These are phyloP conservation scores for Jamesozyma piceae DNA, from an alignment of 805 yeast species.

Conservation along the genomic window DNA sequence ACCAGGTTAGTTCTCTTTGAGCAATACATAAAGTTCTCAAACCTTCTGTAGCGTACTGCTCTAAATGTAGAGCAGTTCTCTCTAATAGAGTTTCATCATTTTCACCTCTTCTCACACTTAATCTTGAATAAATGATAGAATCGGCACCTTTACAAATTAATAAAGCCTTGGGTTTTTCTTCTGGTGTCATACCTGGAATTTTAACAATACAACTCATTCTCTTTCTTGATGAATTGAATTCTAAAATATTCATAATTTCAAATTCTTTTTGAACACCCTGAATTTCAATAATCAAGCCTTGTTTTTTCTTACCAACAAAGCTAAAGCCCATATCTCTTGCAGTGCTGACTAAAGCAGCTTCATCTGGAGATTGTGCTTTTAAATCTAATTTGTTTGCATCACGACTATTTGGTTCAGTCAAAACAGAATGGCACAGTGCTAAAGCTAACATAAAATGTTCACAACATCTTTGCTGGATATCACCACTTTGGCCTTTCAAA, in stretches of 20 bases:
- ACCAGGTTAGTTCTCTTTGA: slow-evolving; percentile 55
- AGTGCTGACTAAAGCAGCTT: slow-evolving; percentile 75
- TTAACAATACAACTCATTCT: slow-evolving; percentile 79
- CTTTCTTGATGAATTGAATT: slow-evolving; percentile 76
- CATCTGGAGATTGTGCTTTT: slow-evolving; percentile 81
- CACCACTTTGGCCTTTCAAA: slow-evolving; percentile 38
- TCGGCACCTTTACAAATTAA: slow-evolving; percentile 82
- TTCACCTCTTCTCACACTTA: slow-evolving; percentile 34
- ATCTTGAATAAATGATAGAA: slow-evolving; percentile 63
- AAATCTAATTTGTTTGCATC: slow-evolving; percentile 47
- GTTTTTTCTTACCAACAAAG: slow-evolving; percentile 56
- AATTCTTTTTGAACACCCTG: slow-evolving; percentile 66
- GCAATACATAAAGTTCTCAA: slow-evolving; percentile 76
- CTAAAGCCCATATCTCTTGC: slow-evolving; percentile 71
- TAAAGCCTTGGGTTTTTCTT: slow-evolving; percentile 48
- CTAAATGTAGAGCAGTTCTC: slow-evolving; percentile 63
- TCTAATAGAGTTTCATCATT: slow-evolving; percentile 41
- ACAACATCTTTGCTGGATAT: slow-evolving; percentile 44
- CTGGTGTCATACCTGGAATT: slow-evolving; percentile 42
- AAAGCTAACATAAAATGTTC: slow-evolving; percentile 71
- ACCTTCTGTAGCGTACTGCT: slow-evolving; percentile 75
- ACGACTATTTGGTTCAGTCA: slow-evolving; percentile 56
- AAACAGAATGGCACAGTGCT: slow-evolving; percentile 71
- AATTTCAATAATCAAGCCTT: slow-evolving; percentile 55
- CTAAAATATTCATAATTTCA: slow-evolving; percentile 60